Percentiles rank a stretch among this genome's conserved stretches.
Evolutionary conservation across 108 stramenopile species (phyloP).

Genomic region (Fragilaria crotonensis): DNA sequence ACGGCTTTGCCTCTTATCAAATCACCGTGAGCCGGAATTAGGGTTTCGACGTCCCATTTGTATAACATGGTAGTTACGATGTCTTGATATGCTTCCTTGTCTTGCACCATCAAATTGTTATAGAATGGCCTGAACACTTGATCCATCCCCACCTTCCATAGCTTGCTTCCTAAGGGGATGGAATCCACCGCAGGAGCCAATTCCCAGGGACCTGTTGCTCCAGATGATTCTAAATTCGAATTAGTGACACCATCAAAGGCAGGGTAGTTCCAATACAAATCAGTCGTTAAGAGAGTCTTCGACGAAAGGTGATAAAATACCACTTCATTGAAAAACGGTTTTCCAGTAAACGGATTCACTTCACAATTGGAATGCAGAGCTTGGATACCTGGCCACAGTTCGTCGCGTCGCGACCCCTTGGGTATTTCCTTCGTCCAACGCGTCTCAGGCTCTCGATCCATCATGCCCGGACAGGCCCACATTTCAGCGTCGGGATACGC

Average conservation of each 20-base stretch:
- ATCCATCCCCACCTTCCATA: conserved; percentile 84
- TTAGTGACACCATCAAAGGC: conserved; percentile 54
- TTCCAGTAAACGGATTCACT: conserved; percentile 75
- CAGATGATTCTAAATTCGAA: conserved; percentile 40
- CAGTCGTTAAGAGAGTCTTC: conserved; percentile 66
- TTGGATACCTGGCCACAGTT: conserved; percentile 23
- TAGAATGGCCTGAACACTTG: conserved; percentile 70
- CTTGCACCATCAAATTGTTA: conserved; percentile 73
- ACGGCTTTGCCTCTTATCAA: conserved; percentile 57
- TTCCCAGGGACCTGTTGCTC: conserved; percentile 40
- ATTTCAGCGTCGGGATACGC: conserved; percentile 57
- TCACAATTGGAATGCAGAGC: conserved; percentile 69
- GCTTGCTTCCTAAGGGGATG: conserved; percentile 53
- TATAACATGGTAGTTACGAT: conserved; percentile 17
- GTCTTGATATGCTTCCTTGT: conserved; percentile 24
- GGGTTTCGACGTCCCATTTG: conserved; percentile 66
- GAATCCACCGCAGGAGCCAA: conserved; percentile 55
- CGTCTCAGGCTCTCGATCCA: conserved; percentile 39
- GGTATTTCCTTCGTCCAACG: conserved; percentile 66
- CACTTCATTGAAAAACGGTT: conserved; percentile 83
- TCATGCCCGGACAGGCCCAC: conserved; percentile 83
- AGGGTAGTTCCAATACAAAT: conserved; percentile 88
- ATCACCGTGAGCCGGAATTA: conserved; percentile 83
- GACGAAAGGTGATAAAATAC: conserved; percentile 62
- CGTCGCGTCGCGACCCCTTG: conserved; percentile 28